These are phyloP conservation scores for Sugiyamaella americana DNA, from an alignment of 805 yeast species.

Conservation along the genomic window DNA sequence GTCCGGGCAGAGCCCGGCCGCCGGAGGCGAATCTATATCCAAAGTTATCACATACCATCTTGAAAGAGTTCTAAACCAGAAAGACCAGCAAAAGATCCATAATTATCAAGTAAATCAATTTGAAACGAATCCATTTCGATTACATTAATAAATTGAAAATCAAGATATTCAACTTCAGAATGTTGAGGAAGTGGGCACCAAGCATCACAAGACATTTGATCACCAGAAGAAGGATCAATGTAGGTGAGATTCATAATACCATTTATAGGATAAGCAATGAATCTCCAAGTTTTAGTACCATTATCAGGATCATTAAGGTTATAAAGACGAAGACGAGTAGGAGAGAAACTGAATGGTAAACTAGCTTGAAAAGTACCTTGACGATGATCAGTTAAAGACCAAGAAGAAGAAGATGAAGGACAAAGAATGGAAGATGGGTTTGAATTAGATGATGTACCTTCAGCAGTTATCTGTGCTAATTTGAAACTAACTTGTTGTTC, in stretches of 20 bases:
- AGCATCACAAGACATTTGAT: conserved; percentile 68
- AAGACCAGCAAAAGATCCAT: conserved; percentile 64
- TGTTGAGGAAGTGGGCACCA: conserved; percentile 66
- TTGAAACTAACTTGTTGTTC: conserved; percentile 30
- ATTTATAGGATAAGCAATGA: conserved; percentile 68
- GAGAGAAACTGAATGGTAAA: conserved; percentile 51
- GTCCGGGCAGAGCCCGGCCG: too few relatives aligned
- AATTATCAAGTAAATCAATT: conserved; percentile 57
- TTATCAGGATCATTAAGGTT: conserved; percentile 50
- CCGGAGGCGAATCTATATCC: background rate
- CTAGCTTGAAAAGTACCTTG: conserved; percentile 63
- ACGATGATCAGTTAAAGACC: conserved; percentile 46
- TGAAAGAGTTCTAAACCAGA: conserved; percentile 69
- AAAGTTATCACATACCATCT: conserved; percentile 22
- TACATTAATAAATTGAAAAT: conserved; percentile 71
- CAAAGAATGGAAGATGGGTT: conserved; percentile 43
- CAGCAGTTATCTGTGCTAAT: conserved; percentile 22
- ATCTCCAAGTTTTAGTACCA: conserved; percentile 52
- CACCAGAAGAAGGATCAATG: conserved; percentile 63
- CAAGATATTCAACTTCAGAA: conserved; percentile 52
- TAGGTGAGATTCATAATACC: conserved; percentile 92
- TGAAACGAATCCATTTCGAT: conserved; percentile 56
- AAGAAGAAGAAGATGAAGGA: conserved; percentile 42
- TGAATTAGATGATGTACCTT: conserved; percentile 17
- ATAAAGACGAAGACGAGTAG: conserved; percentile 69